Percentiles rank a stretch among this genome's conserved stretches.
Evolutionary conservation across 768 basidiomycete species (phyloP).

Genomic region (Russula griseocarnosa): DNA sequence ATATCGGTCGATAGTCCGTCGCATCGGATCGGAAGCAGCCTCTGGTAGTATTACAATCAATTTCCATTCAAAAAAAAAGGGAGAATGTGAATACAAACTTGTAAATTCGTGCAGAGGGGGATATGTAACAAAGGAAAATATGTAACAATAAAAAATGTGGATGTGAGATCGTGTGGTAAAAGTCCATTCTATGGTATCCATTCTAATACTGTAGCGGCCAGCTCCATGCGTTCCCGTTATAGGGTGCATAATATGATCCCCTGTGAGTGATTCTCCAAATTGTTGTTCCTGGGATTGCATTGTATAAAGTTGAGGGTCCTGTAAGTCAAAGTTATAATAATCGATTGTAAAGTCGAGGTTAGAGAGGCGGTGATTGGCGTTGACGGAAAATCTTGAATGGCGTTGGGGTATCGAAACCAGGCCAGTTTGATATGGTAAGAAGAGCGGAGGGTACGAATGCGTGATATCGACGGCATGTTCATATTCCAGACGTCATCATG

Average conservation of each 20-base stretch:
- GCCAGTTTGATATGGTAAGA: no score
- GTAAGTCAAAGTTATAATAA: not conserved
- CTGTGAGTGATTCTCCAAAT: not conserved
- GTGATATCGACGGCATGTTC: not conserved
- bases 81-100: not conserved
- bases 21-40: no score
- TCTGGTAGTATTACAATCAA: no score
- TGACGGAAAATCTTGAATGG: not conserved
- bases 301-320: not conserved
- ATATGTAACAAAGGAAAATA: not conserved
- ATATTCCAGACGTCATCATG: slow-evolving; percentile 14
- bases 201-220: not conserved
- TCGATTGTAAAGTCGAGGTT: not conserved
- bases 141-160: not conserved
- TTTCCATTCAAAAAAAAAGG: no score
- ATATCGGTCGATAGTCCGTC: no score
- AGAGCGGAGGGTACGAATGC: not conserved
- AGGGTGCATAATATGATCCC: not conserved
- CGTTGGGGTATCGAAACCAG: not conserved
- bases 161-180: no score
- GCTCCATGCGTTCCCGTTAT: not conserved
- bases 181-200: not conserved
- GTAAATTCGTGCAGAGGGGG: not conserved
- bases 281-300: not conserved
- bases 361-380: not conserved